Percentiles rank a stretch among this genome's conserved stretches.
These are phyloP conservation scores for Pulveroboletus sp. DNA, from an alignment of 768 basidiomycete genomes.

Conservation along the genomic window DNA sequence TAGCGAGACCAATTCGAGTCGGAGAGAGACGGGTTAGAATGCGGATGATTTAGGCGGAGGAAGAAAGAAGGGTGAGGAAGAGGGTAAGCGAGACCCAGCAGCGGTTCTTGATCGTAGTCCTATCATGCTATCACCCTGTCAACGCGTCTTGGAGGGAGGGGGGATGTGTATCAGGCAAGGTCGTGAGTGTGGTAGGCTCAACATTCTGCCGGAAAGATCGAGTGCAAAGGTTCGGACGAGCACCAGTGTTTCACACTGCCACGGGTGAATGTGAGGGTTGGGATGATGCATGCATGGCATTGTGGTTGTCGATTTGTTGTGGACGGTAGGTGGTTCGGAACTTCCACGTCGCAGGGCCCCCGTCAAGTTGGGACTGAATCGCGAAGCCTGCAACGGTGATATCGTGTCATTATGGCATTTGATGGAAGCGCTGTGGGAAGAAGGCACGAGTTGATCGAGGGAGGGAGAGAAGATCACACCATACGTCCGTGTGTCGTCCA, in stretches of 20 bases:
- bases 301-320: constrained; percentile 1
- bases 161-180: neutral
- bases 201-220: neutral
- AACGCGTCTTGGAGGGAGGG: neutral
- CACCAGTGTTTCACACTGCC: neutral
- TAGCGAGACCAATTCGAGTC: neutral
- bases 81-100: neutral
- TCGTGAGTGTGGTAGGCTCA: constrained; percentile 1
- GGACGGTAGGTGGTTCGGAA: neutral
- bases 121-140: neutral
- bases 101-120: neutral
- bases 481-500: constrained; percentile 6
- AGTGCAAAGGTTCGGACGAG: constrained; percentile 1
- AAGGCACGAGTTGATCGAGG: constrained; percentile 18
- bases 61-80: neutral
- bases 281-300: neutral
- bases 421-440: constrained; percentile 20
- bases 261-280: neutral
- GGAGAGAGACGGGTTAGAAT: neutral
- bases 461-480: constrained; percentile 4
- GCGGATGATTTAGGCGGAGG: neutral
- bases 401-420: constrained; percentile 17
- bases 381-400: constrained; percentile 12
- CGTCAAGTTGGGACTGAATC: constrained; percentile 6
- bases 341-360: constrained; percentile 8